Evolutionary conservation across 306 rosid genomes (phyloP).

Genomic region (Quercus wislizeni): DNA sequence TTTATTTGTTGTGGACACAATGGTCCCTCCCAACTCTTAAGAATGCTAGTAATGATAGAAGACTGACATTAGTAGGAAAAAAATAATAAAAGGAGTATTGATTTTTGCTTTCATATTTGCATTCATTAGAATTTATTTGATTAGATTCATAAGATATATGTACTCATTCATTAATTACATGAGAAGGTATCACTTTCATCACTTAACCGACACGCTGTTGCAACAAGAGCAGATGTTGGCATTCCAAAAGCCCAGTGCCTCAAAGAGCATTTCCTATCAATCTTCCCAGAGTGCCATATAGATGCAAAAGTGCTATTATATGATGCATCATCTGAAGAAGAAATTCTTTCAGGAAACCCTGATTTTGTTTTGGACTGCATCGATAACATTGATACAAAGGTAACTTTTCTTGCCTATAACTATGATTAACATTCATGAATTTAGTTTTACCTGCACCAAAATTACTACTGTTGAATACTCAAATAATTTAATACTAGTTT

Average conservation of each 20-base stretch:
- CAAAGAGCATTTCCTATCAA: slow-evolving; percentile 79
- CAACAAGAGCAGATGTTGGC: slow-evolving; percentile 98
- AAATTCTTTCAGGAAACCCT: slow-evolving; percentile 86
- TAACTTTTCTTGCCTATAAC: slow-evolving; percentile 24
- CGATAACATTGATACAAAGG: slow-evolving; percentile 96
- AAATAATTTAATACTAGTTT: not conserved
- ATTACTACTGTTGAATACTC: not conserved
- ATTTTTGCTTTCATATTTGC: slow-evolving; percentile 22
- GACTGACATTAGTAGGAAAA: not conserved
- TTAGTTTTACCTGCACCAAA: not conserved
- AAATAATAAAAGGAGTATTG: slow-evolving; percentile 9
- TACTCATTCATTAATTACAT: slow-evolving; percentile 49
- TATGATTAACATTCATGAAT: not conserved
- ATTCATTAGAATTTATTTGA: slow-evolving; percentile 6
- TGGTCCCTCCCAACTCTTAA: not conserved
- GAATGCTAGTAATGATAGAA: not conserved
- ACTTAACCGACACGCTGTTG: slow-evolving; percentile 97
- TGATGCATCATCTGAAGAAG: slow-evolving; percentile 88
- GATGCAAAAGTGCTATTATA: slow-evolving; percentile 83
- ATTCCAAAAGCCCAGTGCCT: slow-evolving; percentile 91
- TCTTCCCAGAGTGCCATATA: slow-evolving; percentile 87
- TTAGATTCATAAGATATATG: slow-evolving; percentile 7
- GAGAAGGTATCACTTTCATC: slow-evolving; percentile 96
- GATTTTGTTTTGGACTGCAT: slow-evolving; percentile 93
- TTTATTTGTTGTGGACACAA: not conserved